These are phyloP conservation scores for Lathyrus oleraceus DNA, from an alignment of 306 rosid genomes.

Conservation along the genomic window DNA sequence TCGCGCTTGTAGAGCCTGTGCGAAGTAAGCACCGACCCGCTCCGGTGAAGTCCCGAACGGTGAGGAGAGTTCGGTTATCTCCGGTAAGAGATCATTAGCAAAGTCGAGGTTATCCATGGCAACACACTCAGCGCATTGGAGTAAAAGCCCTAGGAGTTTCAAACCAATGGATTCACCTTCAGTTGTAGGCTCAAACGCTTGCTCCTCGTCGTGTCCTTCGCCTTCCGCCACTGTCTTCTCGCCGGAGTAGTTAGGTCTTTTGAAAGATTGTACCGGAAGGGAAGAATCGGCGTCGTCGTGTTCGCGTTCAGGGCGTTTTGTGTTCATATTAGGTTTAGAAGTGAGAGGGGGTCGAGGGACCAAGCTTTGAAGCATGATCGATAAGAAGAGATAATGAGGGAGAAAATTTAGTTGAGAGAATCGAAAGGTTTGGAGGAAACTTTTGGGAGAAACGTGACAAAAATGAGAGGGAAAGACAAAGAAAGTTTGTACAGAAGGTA, in stretches of 20 bases:
- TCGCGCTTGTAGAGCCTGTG: constrained; percentile 88
- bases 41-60: constrained; percentile 91
- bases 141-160: constrained; percentile 70
- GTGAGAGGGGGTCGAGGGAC: constrained; percentile 61
- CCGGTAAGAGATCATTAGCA: constrained; percentile 82
- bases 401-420: constrained; percentile 41
- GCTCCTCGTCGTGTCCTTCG: constrained; percentile 40
- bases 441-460: constrained; percentile 58
- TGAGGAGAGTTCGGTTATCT: constrained; percentile 79
- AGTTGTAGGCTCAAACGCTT: constrained; percentile 5
- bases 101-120: constrained; percentile 74
- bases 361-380: constrained; percentile 96
- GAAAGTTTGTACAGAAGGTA: constrained; percentile 43
- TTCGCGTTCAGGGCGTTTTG: constrained; percentile 65
- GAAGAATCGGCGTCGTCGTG: constrained; percentile 35
- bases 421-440: constrained; percentile 47
- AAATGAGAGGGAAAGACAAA: constrained; percentile 46
- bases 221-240: constrained; percentile 40
- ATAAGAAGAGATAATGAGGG: background rate
- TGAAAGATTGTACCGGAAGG: constrained; percentile 41
- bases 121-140: constrained; percentile 95
- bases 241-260: constrained; percentile 49
- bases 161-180: constrained; percentile 62
- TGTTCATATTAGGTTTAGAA: constrained; percentile 56
- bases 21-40: constrained; percentile 87